Evolutionary conservation across 768 basidiomycete genomes (phyloP), one percentile per base, ranked within the genome.

Genomic region (Amanita phalloides): DNA sequence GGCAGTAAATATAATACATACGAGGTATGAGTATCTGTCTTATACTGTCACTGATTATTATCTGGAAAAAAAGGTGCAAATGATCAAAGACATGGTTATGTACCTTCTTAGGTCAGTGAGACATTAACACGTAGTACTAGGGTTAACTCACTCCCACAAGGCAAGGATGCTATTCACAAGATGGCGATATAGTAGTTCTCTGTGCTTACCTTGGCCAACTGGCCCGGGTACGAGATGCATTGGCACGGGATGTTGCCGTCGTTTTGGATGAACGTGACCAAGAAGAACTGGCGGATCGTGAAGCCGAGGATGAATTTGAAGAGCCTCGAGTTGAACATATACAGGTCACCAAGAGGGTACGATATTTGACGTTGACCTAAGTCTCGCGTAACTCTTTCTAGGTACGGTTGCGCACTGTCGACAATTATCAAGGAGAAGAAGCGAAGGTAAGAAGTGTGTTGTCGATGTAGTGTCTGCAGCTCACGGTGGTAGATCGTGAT

Each of bases 381-480:
- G 3, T 8, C 8, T 36, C 23, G 11, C 6, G 1, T 30, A 43
- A 44, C 41, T 25, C 11, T 49, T 13, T 2, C 0, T 45, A 86
- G 84, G 76, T 87, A 38, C 73, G 77, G 6, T 67, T 90, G 4
- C 76, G 87, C 4, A 89, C 86, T 0, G 76, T 90, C 1, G 86
- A 90, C 55, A 87, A 82, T 46, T 90, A 79, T 60, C 88, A 90
- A 63, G 87, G 86, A 2, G 79, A 84, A 53, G 85, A 86, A 66
- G 81, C 76, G 1, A 77, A 72, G 60, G 79, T 77, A 56, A 14
- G 60, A 43, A n/a, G 10, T 26, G 35, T 25, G 11, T 26, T n/a
- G 6, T 11, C n/a, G 45, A 14, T 10, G 21, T 7, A 7, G n/a
- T 25, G 25, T 21, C 17, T 33, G n/a, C 21, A 13, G 5, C 26